A percentile compares a stretch with the other conserved stretches of the same genome.
These are phyloP conservation scores for Aspergillus indologenus DNA, from an alignment of 495 filamentous ascomycete genomes.

Conservation along the genomic window DNA sequence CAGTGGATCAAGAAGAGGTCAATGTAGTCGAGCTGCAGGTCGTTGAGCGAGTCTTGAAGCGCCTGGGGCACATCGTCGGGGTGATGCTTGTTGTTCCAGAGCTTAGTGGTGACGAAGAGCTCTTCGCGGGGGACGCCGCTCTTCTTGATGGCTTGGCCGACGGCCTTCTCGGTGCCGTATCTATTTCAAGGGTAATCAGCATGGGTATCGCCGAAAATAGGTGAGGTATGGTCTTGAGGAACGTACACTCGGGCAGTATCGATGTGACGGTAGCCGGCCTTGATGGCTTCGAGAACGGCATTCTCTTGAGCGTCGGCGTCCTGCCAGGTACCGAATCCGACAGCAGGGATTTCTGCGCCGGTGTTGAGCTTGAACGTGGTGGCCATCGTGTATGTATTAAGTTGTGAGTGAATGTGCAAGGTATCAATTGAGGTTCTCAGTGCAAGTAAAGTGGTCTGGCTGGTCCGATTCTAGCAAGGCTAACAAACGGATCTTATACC, in stretches of 20 bases:
- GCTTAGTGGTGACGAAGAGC: conserved; percentile 67
- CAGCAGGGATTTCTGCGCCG: conserved; percentile 47
- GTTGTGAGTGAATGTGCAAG: neutral
- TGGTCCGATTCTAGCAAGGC: neutral
- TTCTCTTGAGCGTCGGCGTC: conserved; percentile 44
- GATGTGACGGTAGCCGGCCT: conserved; percentile 60
- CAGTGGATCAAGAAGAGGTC: conserved; percentile 73
- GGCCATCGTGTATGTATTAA: conserved; percentile 14
- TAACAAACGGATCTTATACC: neutral
- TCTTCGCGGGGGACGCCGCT: conserved; percentile 55
- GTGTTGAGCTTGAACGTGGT: conserved; percentile 49
- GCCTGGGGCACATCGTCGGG: conserved; percentile 58
- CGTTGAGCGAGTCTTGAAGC: conserved; percentile 56
- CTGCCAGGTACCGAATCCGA: conserved; percentile 52
- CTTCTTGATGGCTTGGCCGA: conserved; percentile 56
- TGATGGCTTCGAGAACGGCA: conserved; percentile 46
- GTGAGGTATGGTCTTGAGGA: neutral
- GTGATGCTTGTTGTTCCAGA: conserved; percentile 68
- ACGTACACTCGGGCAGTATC: conserved; percentile 55
- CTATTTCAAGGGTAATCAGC: conserved; percentile 21
- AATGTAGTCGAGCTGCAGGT: conserved; percentile 62
- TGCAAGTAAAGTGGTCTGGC: neutral
- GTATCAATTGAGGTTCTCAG: neutral
- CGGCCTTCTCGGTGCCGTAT: conserved; percentile 50
- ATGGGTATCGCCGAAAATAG: neutral